Percentiles rank a stretch among this genome's conserved stretches.
These are phyloP conservation scores for Pseudotsuga menziesii DNA, from an alignment of 75 land plant genomes.

Conservation along the genomic window DNA sequence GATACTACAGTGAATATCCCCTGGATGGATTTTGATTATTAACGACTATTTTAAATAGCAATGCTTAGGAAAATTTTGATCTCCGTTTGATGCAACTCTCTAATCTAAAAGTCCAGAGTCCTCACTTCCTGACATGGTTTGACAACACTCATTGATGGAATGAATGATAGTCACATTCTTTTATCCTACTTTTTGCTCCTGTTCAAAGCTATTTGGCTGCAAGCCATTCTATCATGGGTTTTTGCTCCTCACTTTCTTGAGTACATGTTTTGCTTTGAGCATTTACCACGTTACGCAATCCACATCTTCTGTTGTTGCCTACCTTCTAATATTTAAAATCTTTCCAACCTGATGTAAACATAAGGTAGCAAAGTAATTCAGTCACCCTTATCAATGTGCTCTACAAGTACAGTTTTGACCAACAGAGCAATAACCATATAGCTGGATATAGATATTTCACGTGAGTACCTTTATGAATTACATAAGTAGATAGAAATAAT, in stretches of 20 bases:
- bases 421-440: too few relatives aligned
- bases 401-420: too few relatives aligned
- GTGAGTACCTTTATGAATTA: too few relatives aligned
- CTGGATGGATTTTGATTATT: neutral
- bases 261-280: neutral
- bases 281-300: neutral
- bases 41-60: neutral
- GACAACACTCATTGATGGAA: neutral
- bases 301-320: neutral
- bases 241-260: neutral
- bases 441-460: too few relatives aligned
- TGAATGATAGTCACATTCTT: neutral
- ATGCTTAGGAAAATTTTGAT: neutral
- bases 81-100: neutral
- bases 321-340: neutral
- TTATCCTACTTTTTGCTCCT: neutral
- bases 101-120: neutral
- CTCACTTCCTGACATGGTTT: neutral
- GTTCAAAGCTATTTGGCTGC: neutral
- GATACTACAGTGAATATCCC: neutral
- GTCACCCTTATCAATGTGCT: too few relatives aligned
- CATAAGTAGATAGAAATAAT: too few relatives aligned
- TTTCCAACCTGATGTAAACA: neutral
- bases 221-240: neutral
- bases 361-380: neutral